These are phyloP conservation scores for Tetragonia tetragonoides DNA, from an alignment of 148 eudicot genomes.

Conservation along the genomic window DNA sequence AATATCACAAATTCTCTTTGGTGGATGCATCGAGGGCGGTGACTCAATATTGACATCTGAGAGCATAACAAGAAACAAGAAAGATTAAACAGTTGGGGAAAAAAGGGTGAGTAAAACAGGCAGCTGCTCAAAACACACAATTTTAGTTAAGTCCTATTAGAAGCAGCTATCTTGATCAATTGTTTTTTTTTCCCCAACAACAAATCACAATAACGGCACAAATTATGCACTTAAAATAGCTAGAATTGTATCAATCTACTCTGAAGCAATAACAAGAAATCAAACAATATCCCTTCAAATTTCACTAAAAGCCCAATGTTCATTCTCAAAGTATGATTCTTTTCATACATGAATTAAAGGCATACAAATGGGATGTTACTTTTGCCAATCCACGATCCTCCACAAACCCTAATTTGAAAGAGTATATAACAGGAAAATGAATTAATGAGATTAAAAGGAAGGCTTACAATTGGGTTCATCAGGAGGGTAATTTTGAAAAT, in stretches of 20 bases:
- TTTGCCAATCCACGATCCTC: background rate
- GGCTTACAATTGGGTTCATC: slow-evolving; percentile 78
- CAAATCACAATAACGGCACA: background rate
- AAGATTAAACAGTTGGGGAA: background rate
- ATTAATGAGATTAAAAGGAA: background rate
- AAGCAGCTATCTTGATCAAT: background rate
- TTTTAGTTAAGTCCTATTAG: too few species aligned
- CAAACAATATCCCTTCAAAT: background rate
- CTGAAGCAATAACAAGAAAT: background rate
- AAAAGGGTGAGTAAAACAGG: background rate
- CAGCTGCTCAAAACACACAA: too few species aligned
- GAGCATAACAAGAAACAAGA: slow-evolving; percentile 15
- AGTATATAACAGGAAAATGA: background rate
- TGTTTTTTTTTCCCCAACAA: background rate
- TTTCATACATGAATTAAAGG: background rate
- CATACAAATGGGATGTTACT: background rate
- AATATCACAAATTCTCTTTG: slow-evolving; percentile 84
- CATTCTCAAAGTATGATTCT: too few species aligned
- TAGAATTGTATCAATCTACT: background rate
- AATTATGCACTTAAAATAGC: background rate
- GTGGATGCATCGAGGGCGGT: slow-evolving; percentile 94
- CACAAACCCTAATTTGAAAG: background rate
- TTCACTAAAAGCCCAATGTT: background rate
- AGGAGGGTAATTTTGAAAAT: slow-evolving; percentile 55
- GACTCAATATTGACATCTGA: slow-evolving; percentile 91